A percentile compares a stretch with the other conserved stretches of the same genome.
Conservation (phyloP, 1,139 yeast species). For the Eremothecium coryli region DNA sequence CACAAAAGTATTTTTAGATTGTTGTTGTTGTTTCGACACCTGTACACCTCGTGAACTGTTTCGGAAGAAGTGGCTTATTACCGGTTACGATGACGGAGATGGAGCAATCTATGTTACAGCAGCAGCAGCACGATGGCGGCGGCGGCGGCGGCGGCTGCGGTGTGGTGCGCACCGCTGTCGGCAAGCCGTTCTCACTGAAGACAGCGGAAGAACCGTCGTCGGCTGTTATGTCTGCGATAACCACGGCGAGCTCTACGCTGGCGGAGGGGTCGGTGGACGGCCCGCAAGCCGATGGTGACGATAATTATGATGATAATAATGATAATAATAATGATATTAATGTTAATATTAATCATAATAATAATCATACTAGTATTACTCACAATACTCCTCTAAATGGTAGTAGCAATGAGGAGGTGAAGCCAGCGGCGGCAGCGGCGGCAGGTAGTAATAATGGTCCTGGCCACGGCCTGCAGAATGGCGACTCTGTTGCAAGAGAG, state of each 20-base stretch:
- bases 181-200: neutral
- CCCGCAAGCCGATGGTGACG: too few species aligned
- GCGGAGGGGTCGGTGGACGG: constrained; percentile 4
- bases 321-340: too few species aligned
- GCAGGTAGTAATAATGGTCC: too few species aligned
- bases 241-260: constrained; percentile 6
- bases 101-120: constrained; percentile 6
- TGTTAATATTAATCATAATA: neutral
- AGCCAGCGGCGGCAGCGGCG: constrained; percentile 4
- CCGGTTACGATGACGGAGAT: constrained; percentile 5
- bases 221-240: constrained; percentile 4
- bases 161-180: constrained; percentile 3
- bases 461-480: constrained; percentile 2
- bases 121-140: neutral
- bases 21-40: constrained; percentile 5
- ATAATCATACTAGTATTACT: neutral
- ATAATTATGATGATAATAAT: too few species aligned
- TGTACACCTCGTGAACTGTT: constrained; percentile 5
- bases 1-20: constrained; percentile 5
- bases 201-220: constrained; percentile 1
- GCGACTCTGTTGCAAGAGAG: neutral
- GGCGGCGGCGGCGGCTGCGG: neutral
- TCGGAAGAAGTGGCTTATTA: constrained; percentile 4
- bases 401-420: too few species aligned
- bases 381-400: too few species aligned